A percentile compares a stretch with the other conserved stretches of the same genome.
Evolutionary conservation across 1,284 basidiomycete species (phyloP).

Genomic region (Cryptococcus deneoformans): DNA sequence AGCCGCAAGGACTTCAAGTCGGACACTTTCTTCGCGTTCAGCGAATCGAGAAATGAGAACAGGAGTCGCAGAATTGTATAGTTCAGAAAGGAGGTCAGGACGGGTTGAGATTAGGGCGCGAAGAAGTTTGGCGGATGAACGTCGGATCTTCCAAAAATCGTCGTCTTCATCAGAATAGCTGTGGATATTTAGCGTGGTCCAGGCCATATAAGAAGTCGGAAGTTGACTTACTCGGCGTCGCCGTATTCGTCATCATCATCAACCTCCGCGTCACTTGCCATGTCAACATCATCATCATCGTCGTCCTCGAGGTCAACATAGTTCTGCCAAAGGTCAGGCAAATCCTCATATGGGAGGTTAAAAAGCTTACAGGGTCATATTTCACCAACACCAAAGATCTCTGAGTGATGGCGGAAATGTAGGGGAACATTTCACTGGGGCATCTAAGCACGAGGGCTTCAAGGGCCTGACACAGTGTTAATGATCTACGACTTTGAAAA

Average conservation of each 20-base stretch:
- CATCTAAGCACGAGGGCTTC: slow-evolving; percentile 80
- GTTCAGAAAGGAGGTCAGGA: slow-evolving; percentile 72
- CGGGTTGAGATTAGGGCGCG: slow-evolving; percentile 77
- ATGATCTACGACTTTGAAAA: neutral
- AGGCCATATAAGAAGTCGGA: neutral
- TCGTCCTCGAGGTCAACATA: slow-evolving; percentile 78
- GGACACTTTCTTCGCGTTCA: slow-evolving; percentile 94
- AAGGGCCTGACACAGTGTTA: slow-evolving; percentile 58
- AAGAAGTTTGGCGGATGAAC: slow-evolving; percentile 87
- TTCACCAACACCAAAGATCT: slow-evolving; percentile 75
- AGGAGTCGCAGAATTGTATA: slow-evolving; percentile 82
- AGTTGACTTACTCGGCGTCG: slow-evolving; percentile 62
- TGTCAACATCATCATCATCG: slow-evolving; percentile 52
- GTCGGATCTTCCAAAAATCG: slow-evolving; percentile 96
- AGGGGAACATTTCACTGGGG: slow-evolving; percentile 73
- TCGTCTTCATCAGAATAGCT: slow-evolving; percentile 98
- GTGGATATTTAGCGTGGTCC: slow-evolving; percentile 3
- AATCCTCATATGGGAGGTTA: neutral
- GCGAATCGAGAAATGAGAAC: slow-evolving; percentile 84
- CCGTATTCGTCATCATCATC: slow-evolving; percentile 58
- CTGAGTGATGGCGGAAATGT: slow-evolving; percentile 66
- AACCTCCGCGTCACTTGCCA: slow-evolving; percentile 44
- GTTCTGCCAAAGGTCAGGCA: slow-evolving; percentile 58
- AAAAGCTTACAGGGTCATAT: slow-evolving; percentile 78
- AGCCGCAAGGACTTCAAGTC: slow-evolving; percentile 88